A percentile compares a stretch with the other conserved stretches of the same genome.
phyloP scores from a whole-genome alignment of 768 basidiomycete genomes.

The Pulveroboletus sp. region DNA sequence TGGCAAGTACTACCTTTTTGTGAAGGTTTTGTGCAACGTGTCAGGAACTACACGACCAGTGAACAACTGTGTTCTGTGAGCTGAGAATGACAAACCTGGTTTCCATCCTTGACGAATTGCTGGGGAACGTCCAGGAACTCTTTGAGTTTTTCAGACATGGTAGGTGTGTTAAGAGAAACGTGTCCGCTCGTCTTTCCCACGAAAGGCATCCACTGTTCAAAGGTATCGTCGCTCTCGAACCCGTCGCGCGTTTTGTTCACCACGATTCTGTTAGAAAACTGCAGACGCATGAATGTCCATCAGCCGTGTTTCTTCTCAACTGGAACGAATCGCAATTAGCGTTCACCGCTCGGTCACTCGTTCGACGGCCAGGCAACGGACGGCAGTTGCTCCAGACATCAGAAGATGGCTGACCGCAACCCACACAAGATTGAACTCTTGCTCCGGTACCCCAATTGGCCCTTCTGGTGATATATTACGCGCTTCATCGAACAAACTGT shows the following conservation, averaged over 20 bases:
- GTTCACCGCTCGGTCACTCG: constrained; percentile 22
- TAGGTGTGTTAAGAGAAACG: constrained; percentile 29
- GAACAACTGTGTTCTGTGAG: constrained; percentile 3
- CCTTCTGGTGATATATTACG: constrained; percentile 11
- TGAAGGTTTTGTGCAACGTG: constrained; percentile 96
- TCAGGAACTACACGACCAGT: constrained; percentile 68
- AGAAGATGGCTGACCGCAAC: constrained; percentile 20
- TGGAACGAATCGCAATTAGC: constrained; percentile 27
- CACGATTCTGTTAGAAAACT: constrained; percentile 9
- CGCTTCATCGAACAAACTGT: constrained; percentile 15
- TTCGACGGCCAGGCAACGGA: constrained; percentile 9
- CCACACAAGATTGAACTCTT: constrained; percentile 7
- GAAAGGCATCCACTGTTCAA: constrained; percentile 8
- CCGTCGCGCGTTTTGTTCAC: not conserved
- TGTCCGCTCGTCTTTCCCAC: constrained; percentile 33
- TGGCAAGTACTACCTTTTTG: constrained; percentile 80
- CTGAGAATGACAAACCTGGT: constrained; percentile 58
- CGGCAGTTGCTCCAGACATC: constrained; percentile 11
- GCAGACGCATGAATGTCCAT: constrained; percentile 62
- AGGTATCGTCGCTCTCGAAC: constrained; percentile 14
- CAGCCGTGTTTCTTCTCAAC: constrained; percentile 33
- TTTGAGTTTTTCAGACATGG: constrained; percentile 87
- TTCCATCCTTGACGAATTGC: constrained; percentile 90
- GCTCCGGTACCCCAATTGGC: not conserved
- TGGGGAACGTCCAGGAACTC: constrained; percentile 92